Conservation (phyloP, 2,329 filamentous ascomycete species). For the Coniochaeta ligniaria region DNA sequence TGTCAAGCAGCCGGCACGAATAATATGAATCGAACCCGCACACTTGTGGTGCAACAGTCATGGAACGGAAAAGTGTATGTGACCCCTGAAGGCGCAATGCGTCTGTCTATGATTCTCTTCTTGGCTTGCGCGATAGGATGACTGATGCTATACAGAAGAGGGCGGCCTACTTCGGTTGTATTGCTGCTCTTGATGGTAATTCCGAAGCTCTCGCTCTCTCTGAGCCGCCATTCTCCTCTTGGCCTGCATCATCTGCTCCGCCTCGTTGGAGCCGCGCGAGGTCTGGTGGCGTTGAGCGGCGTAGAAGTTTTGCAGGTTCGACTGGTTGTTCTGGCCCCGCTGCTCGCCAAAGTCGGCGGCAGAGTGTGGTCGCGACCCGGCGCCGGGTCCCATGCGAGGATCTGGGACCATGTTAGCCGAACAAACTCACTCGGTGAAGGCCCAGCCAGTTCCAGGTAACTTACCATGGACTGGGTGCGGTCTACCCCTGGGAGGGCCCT, state of each 20-base stretch:
- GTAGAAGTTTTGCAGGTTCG: slow-evolving; percentile 90
- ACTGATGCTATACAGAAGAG: slow-evolving; percentile 63
- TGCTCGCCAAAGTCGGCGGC: slow-evolving; percentile 75
- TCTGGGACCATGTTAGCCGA: slow-evolving; percentile 40
- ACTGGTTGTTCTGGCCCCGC: slow-evolving; percentile 63
- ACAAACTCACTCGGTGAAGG: slow-evolving; percentile 10
- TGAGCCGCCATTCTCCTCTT: slow-evolving; percentile 99
- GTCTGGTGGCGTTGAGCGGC: slow-evolving; percentile 86
- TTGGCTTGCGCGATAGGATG: slow-evolving; percentile 24
- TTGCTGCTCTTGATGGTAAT: slow-evolving; percentile 99
- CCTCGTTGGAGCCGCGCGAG: slow-evolving; percentile 77
- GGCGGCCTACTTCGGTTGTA: slow-evolving; percentile 97
- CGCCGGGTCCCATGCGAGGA: slow-evolving; percentile 58
- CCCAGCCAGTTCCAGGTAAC: slow-evolving; percentile 23
- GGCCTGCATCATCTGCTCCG: slow-evolving; percentile 97
- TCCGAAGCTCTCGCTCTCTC: slow-evolving; percentile 96
- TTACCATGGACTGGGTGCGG: slow-evolving; percentile 54
- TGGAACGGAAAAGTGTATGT: slow-evolving; percentile 18
- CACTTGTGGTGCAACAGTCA: slow-evolving; percentile 21
- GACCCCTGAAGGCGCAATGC: slow-evolving; percentile 19
- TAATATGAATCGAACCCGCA: slow-evolving; percentile 18
- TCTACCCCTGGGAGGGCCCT: slow-evolving; percentile 39
- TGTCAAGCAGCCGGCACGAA: slow-evolving; percentile 7
- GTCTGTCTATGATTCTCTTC: slow-evolving; percentile 23
- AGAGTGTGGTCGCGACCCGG: slow-evolving; percentile 70